Conservation (phyloP, 352 stramenopile genomes). For the Phytopythium delawarense region DNA sequence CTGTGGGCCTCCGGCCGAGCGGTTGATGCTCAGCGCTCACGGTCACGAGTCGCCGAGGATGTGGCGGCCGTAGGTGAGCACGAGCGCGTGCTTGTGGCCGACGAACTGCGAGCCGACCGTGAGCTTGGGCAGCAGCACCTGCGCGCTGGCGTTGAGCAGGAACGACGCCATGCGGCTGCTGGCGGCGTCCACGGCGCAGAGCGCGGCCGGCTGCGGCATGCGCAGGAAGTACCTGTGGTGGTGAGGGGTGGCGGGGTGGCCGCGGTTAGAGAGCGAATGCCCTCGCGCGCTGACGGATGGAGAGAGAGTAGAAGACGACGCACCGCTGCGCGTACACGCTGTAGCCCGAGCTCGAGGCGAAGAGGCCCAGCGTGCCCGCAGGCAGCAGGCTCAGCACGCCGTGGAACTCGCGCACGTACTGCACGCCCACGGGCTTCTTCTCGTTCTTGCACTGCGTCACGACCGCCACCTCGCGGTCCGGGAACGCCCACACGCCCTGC, state of each 20-base stretch:
- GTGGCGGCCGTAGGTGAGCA: constrained; percentile 66
- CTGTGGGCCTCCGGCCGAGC: no score
- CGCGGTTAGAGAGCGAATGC: no score
- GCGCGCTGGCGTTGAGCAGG: constrained; percentile 55
- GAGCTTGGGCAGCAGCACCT: constrained; percentile 56
- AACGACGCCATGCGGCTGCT: constrained; percentile 45
- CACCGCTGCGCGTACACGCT: constrained; percentile 73
- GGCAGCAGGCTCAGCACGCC: constrained; percentile 52
- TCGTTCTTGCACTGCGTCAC: constrained; percentile 85
- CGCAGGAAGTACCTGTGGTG: constrained; percentile 48
- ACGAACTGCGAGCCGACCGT: constrained; percentile 61
- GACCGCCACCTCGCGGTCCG: constrained; percentile 55
- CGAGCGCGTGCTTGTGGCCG: constrained; percentile 53
- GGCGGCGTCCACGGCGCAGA: constrained; percentile 44
- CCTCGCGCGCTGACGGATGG: not conserved
- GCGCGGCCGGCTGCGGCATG: constrained; percentile 52
- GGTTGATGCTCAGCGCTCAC: no score
- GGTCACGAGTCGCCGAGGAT: constrained; percentile 32
- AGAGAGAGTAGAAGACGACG: not conserved
- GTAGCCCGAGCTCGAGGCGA: constrained; percentile 71
- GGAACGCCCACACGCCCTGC: constrained; percentile 61
- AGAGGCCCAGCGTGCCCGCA: constrained; percentile 46
- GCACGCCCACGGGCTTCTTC: constrained; percentile 57
- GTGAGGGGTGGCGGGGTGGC: not conserved
- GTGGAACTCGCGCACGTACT: constrained; percentile 71